phyloP scores from a whole-genome alignment of 495 filamentous ascomycete genomes.

The Tuber melanosporum region DNA sequence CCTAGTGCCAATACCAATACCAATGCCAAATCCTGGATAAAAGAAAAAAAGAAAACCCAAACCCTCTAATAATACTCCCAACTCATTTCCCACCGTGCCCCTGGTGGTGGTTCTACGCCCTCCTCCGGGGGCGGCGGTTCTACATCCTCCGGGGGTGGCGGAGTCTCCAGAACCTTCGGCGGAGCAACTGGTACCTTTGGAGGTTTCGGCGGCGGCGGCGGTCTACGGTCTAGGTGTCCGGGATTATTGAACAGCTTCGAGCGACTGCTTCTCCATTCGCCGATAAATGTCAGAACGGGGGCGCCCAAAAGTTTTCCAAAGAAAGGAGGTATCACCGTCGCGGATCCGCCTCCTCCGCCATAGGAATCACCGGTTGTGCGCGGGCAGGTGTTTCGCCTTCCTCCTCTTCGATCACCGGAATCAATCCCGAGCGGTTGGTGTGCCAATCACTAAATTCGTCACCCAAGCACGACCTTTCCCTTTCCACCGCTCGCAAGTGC shows the following conservation, averaged over 20 bases:
- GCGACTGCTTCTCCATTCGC: not conserved
- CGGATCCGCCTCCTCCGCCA: not conserved
- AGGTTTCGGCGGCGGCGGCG: not conserved
- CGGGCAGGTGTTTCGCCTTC: not conserved
- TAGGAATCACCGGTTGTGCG: not conserved
- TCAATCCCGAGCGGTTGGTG: not conserved
- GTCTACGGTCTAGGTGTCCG: not conserved
- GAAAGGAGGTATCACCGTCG: not conserved
- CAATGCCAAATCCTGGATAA: not conserved
- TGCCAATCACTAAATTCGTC: not conserved
- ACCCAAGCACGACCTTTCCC: not conserved
- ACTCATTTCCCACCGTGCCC: not conserved
- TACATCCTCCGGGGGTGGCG: not conserved
- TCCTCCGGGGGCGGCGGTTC: not conserved
- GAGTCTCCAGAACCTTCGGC: not conserved
- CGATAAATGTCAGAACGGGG: not conserved
- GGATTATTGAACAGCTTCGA: constrained; percentile 1
- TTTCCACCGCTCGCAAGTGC: not conserved
- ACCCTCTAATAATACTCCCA: constrained; percentile 1
- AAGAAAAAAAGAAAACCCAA: not conserved
- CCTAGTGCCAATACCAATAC: not conserved
- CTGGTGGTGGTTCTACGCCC: not conserved
- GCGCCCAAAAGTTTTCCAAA: not conserved
- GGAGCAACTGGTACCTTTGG: not conserved
- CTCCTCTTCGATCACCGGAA: not conserved